Percentiles rank a stretch among this genome's conserved stretches.
phyloP scores from a whole-genome alignment of 148 eudicot genomes.

The Pouteria glomerata region DNA sequence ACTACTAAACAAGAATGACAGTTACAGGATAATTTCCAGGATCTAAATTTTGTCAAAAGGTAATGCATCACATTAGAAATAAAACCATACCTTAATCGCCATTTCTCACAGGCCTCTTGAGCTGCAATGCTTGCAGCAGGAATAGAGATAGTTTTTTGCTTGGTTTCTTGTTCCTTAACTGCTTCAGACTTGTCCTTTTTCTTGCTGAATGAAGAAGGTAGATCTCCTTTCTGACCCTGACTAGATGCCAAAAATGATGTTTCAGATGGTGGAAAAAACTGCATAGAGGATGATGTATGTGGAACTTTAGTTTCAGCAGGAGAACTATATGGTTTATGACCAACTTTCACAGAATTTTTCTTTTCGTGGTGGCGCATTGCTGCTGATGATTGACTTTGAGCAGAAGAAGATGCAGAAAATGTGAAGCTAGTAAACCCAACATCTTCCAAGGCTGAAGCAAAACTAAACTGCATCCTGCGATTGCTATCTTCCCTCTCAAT shows the following conservation, averaged over 20 bases:
- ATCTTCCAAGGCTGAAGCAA: slow-evolving; percentile 46
- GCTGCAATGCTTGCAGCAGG: slow-evolving; percentile 59
- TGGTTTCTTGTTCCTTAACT: slow-evolving; percentile 40
- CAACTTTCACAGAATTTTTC: slow-evolving; percentile 53
- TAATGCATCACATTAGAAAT: too few species aligned
- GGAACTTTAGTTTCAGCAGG: too few species aligned
- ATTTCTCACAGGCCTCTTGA: slow-evolving; percentile 91
- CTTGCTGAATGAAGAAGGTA: slow-evolving; percentile 26
- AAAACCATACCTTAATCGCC: slow-evolving; percentile 92
- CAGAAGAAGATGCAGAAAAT: slow-evolving; percentile 67
- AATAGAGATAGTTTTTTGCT: slow-evolving; percentile 29
- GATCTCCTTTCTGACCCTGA: slow-evolving; percentile 29
- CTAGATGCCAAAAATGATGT: slow-evolving; percentile 30
- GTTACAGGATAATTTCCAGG: not conserved
- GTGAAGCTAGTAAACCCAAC: slow-evolving; percentile 40
- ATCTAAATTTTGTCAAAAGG: too few species aligned
- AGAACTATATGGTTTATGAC: slow-evolving; percentile 37
- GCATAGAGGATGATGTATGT: slow-evolving; percentile 38
- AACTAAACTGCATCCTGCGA: slow-evolving; percentile 34
- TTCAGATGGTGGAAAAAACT: slow-evolving; percentile 46
- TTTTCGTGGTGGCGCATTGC: slow-evolving; percentile 46
- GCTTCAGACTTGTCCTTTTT: slow-evolving; percentile 19
- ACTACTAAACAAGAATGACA: not conserved
- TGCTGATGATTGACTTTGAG: slow-evolving; percentile 37
- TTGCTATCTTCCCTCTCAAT: slow-evolving; percentile 44